phyloP scores from a whole-genome alignment of 176 grass and related monocot genomes.

The Themeda triandra region DNA sequence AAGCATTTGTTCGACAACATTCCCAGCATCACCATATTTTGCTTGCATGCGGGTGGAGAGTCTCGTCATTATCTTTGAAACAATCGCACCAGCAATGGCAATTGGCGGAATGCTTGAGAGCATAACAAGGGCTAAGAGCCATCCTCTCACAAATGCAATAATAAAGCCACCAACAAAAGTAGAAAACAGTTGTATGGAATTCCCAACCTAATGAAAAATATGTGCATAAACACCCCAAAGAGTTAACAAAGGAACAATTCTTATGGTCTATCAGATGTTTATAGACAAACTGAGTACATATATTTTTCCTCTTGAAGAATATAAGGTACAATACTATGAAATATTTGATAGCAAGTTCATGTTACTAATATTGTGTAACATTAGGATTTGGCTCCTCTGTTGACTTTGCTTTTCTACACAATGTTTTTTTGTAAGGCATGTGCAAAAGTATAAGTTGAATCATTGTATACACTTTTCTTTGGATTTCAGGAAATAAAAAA shows the following conservation, averaged over 20 bases:
- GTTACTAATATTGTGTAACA: background rate
- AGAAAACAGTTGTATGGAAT: slow-evolving; percentile 59
- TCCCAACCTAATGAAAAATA: slow-evolving; percentile 56
- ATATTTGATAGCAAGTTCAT: background rate
- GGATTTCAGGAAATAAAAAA: background rate
- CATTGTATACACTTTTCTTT: background rate
- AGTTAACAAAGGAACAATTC: background rate
- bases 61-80: slow-evolving; percentile 47
- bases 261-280: background rate
- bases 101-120: slow-evolving; percentile 63
- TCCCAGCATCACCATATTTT: slow-evolving; percentile 69
- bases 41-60: slow-evolving; percentile 56
- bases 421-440: background rate
- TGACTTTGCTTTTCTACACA: background rate
- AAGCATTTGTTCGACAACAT: slow-evolving; percentile 69
- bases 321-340: background rate
- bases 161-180: slow-evolving; percentile 80
- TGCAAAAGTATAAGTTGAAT: background rate
- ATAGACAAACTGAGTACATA: background rate
- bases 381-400: background rate
- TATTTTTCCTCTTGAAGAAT: background rate
- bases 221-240: background rate
- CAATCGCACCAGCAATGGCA: slow-evolving; percentile 28
- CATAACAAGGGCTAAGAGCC: slow-evolving; percentile 86
- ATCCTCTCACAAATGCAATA: slow-evolving; percentile 77